Base-by-base conservation (phyloP, 116 monocot species). In the Iris pallida region DNA sequence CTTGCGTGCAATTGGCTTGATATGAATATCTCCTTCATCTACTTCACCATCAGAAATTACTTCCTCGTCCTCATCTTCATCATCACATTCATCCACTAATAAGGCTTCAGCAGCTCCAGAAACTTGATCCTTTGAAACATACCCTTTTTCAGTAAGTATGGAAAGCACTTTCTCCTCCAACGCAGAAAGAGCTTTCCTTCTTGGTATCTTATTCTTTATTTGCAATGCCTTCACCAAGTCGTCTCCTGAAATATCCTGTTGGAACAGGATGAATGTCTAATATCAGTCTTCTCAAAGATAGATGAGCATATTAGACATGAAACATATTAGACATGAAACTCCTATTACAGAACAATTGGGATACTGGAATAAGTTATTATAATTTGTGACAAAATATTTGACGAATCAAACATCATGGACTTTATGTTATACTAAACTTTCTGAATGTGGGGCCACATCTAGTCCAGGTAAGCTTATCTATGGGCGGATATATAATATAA, bases 11-110 rank as follows among this genome's bases (percentile, higher is more conserved):
- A 83, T 47, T 43, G 97, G 97, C 75, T 90, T 93, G 69, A 98
- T 98, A 69, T 90, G 97, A 77, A 98, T 78, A 82, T 98, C 97
- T 43, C 97, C 97, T 82, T 98, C 93, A 76, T 98, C 97, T 8
- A 98, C 85, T 78, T 89, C 89, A 76, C 97, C 97, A 85, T 98
- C 90, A 45, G 30, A 72, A 44, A 90, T 81, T 66, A 83, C 68
- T 41, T 81, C 80, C 71, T 87, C 96, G 52, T 96, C 95, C 63
- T 92, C 96, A 75, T 89, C 97, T 49, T 88, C 92, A 53, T 83
- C 83, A 12, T 86, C 83, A 46, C 59, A 74, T 18, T 72, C 8
- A 67, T 88, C 88, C 20, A 61, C 41, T 57, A 88, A 56, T 0
- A 30, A 15, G 20, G 45, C 79, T 74, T 87, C 87, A 73, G 63